A percentile compares a stretch with the other conserved stretches of the same genome.
Conservation (phyloP, 2,329 filamentous ascomycete species). For the Apiospora koreana region DNA sequence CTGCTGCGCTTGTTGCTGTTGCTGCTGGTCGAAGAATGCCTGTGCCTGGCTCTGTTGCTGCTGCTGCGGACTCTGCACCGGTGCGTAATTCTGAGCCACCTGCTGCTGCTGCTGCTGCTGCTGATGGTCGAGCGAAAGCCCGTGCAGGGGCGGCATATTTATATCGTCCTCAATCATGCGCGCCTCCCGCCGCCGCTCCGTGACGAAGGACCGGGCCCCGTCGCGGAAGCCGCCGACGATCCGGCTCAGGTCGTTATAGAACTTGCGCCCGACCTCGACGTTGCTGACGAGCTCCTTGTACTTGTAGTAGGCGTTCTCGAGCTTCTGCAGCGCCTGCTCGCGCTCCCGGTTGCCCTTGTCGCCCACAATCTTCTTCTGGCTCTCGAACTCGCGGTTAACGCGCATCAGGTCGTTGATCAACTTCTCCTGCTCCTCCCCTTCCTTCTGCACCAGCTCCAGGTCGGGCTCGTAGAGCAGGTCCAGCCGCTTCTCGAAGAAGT, state of each 20-base stretch:
- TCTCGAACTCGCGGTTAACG: conserved; percentile 76
- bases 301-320: conserved; percentile 91
- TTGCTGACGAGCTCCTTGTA: conserved; percentile 96
- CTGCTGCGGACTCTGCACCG: conserved; percentile 7
- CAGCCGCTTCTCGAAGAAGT: conserved; percentile 82
- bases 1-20: conserved; percentile 17
- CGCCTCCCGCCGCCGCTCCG: conserved; percentile 79
- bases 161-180: conserved; percentile 55
- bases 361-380: conserved; percentile 67
- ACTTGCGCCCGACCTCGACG: conserved; percentile 87
- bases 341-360: conserved; percentile 67
- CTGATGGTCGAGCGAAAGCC: conserved; percentile 26
- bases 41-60: conserved; percentile 19
- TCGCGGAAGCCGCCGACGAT: conserved; percentile 85
- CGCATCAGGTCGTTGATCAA: conserved; percentile 69
- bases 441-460: conserved; percentile 67
- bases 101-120: background rate
- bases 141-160: conserved; percentile 31
- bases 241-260: conserved; percentile 93
- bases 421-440: conserved; percentile 74
- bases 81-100: background rate
- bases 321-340: conserved; percentile 80
- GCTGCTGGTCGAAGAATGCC: conserved; percentile 19
- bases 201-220: conserved; percentile 72
- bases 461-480: conserved; percentile 77